Percentiles rank a stretch among this genome's conserved stretches.
phyloP scores from a whole-genome alignment of 2,329 filamentous ascomycete species.

The Xylariaceae sp. region DNA sequence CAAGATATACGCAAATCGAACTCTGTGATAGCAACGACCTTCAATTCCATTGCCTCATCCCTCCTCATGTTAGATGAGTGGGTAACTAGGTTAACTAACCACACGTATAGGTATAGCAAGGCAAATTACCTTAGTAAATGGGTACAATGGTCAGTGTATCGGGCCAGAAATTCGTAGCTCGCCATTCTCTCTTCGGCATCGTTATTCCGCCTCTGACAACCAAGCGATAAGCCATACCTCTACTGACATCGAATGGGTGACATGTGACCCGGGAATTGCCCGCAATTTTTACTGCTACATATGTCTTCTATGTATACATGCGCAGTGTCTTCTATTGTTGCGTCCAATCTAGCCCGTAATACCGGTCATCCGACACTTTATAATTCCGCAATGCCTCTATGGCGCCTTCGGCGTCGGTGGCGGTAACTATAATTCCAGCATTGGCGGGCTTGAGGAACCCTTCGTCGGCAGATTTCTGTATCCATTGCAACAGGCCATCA shows the following conservation, averaged over 20 bases:
- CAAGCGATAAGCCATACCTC: neutral
- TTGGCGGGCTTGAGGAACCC: slow-evolving; percentile 72
- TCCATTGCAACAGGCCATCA: slow-evolving; percentile 79
- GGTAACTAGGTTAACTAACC: neutral
- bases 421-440: slow-evolving; percentile 72
- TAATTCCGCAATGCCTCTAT: slow-evolving; percentile 67
- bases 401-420: slow-evolving; percentile 65
- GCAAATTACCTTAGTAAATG: neutral
- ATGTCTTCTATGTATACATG: slow-evolving; percentile 6
- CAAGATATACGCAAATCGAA: neutral
- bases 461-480: slow-evolving; percentile 65
- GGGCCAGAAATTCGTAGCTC: neutral
- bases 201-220: neutral
- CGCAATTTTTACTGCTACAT: neutral
- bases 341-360: slow-evolving; percentile 70
- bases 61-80: neutral
- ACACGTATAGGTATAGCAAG: too few species aligned
- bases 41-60: neutral
- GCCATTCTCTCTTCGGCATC: neutral
- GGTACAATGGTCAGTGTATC: neutral
- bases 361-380: slow-evolving; percentile 65
- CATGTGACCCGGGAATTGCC: neutral
- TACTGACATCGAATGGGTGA: neutral
- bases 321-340: slow-evolving; percentile 22
- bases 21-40: too few species aligned